Percentiles rank a stretch among this genome's conserved stretches.
Conservation (phyloP, 2,329 filamentous ascomycete genomes). For the Sporothrix dimorphospora region DNA sequence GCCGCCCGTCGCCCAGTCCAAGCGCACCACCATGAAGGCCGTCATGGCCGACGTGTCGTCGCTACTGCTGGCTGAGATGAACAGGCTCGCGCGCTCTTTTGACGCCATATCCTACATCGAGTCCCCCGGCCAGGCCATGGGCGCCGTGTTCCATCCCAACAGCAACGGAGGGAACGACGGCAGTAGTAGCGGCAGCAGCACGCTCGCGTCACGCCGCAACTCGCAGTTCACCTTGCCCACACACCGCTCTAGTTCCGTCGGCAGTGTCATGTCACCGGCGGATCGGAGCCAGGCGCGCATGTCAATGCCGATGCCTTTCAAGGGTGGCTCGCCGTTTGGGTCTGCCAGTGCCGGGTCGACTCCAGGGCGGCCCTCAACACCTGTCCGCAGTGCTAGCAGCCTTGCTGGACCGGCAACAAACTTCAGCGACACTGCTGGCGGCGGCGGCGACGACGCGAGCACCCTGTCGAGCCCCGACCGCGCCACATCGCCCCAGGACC, state of each 20-base stretch:
- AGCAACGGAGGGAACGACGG: slow-evolving; percentile 44
- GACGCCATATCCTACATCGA: slow-evolving; percentile 76
- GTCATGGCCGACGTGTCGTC: slow-evolving; percentile 80
- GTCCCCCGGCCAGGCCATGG: slow-evolving; percentile 65
- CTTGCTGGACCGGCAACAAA: slow-evolving; percentile 54
- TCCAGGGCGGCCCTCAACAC: slow-evolving; percentile 55
- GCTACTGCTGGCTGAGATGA: slow-evolving; percentile 74
- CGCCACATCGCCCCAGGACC: slow-evolving; percentile 43
- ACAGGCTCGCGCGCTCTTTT: slow-evolving; percentile 70
- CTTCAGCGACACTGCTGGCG: slow-evolving; percentile 51
- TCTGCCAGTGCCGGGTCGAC: slow-evolving; percentile 52
- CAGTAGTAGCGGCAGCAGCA: neutral
- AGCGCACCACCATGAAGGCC: slow-evolving; percentile 78
- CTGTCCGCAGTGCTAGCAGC: slow-evolving; percentile 48
- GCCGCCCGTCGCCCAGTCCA: slow-evolving; percentile 68
- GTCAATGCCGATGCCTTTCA: slow-evolving; percentile 73
- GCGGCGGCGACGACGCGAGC: slow-evolving; percentile 40
- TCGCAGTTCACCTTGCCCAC: slow-evolving; percentile 57
- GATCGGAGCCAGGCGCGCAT: slow-evolving; percentile 71
- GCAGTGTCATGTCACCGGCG: slow-evolving; percentile 44
- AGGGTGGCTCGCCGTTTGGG: slow-evolving; percentile 46
- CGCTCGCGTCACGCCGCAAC: slow-evolving; percentile 49
- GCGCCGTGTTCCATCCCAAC: slow-evolving; percentile 39
- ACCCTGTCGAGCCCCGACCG: slow-evolving; percentile 49
- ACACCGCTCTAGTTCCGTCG: slow-evolving; percentile 57